Evolutionary conservation across 129 eudicot genomes (phyloP), one percentile per base, ranked within the genome.

Genomic region (Dittrichia graveolens): DNA sequence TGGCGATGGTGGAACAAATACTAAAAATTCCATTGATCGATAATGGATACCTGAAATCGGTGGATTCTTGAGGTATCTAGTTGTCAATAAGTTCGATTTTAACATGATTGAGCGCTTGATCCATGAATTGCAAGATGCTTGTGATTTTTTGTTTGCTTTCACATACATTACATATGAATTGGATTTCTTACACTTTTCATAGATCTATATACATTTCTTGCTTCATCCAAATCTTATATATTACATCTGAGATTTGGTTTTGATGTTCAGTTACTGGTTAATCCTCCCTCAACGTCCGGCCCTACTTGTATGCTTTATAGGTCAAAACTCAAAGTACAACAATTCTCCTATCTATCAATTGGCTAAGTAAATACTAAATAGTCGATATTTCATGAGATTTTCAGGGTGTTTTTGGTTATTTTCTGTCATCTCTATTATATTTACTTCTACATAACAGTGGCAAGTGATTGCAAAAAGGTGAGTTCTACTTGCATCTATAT

Each of bases 371-470:
- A n/a, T n/a, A n/a, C n/a, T n/a, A n/a, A n/a, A n/a, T n/a, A n/a
- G n/a, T n/a, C n/a, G n/a, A n/a, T n/a, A n/a, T n/a, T n/a, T n/a
- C n/a, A n/a, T n/a, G n/a, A n/a, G n/a, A n/a, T n/a, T n/a, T n/a
- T n/a, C n/a, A n/a, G n/a, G n/a, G n/a, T n/a, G n/a, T n/a, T n/a
- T n/a, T n/a, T n/a, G n/a, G n/a, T n/a, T n/a, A n/a, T n/a, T n/a
- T 88, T 94, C 79, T 67, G 81, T 78, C 98, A 94, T 78, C 86
- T 94, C 80, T 94, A 94, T 84, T 90, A 85, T 67, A 83, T 94
- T 15, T 90, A 94, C 84, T 94, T 94, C 67, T 96, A 88, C 75
- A 79, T 91, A 48, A 82, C 96, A 6, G 94, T 94, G 43, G 89
- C 89, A 87, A 78, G 95, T 85, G 73, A 85, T 91, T 56, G 79